Base-by-base conservation (phyloP, 1,139 yeast species). In the Blastobotrys serpentis region DNA sequence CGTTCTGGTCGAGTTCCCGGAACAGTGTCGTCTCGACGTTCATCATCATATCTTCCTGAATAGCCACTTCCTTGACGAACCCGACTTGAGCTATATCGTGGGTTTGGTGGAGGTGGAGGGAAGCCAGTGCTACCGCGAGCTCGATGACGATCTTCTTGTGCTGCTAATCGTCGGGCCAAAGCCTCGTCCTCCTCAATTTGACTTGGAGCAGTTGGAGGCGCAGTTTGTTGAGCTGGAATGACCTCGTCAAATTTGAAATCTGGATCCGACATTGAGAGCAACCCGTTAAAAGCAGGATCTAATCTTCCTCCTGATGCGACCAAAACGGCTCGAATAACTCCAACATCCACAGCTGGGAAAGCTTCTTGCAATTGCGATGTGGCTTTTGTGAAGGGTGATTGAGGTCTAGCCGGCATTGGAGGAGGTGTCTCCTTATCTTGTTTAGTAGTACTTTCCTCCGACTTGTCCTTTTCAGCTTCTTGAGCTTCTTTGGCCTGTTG, bases 271-370 rank as follows among this genome's bases (percentile, higher is more conserved):
- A 86, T 71, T 57, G 79, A 87, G 54, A 92, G 72, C 61, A 90
- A 71, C 0, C 96, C 97, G 66, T 84, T 85, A 72, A 90, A 90
- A 0, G 97, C 95, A 0, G 87, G 82, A 58, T 88, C 96, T 29
- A 87, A 68, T 42, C 78, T 74, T 21, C 95, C 96, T 44, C 77
- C 80, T 14, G 95, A 81, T 2, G 98, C 98, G 62, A 92, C 86
- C 50, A 89, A 73, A 1, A 87, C 84, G 21, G 95, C 90, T 43
- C 83, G 79, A 55, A 88, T 74, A 55, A 82, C 77, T 55, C 81
- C 79, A 33, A 79, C 84, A 46, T 87, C 95, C 23, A 79, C 70
- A 18, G 72, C 70, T 1, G 98, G 97, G 66, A 89, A 89, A 1
- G 97, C 96, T 19, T 86, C 94, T 60, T 77, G 75, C 56, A 89